Evolutionary conservation across 345 rosid genomes (phyloP), one percentile per base, ranked within the genome.

Genomic region (Laguncularia racemosa): DNA sequence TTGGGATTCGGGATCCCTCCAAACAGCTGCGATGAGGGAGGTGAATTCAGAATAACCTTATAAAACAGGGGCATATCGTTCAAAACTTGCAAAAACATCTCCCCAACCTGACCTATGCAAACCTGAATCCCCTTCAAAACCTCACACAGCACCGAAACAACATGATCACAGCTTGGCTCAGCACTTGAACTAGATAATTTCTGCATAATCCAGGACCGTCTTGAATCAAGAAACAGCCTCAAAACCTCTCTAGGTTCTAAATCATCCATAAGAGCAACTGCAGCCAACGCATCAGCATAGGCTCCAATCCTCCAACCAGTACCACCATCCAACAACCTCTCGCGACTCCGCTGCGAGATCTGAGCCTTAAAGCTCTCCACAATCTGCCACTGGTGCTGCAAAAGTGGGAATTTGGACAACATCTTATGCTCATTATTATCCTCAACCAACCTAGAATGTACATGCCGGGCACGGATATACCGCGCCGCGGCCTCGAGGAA

Each of bases 311-410:
- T 73, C 16, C 85, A 74, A 15, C 80, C 57, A 7, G 40, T 33
- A 14, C 69, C 95, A 1, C 76, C 74, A 78, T 87, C 97, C 53
- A 88, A 57, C 69, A 93, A 71, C 70, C 97, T 70, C 65, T 93
- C 99, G 17, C 77, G 95, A 46, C 95, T 79, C 66, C 95, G 81
- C 81, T 87, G 96, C 6, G 99, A 87, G 69, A 93, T 90, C 89
- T 93, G 99, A 48, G 75, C 72, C 71, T 90, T 89, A 56, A 93
- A 93, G 72, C 95, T 75, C 85, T 89, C 99, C 26, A 90, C 97
- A 50, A 90, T 89, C 88, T 85, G 96, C 87, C 95, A 93, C 71
- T 93, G 99, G 63, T 93, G 97, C 68, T 89, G 96, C 60, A 93
- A 66, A 12, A 93, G 69, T 16, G 99, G 97, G 57, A 87, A 93